Conservation (phyloP, 129 eudicot species). For the Logfia minima region DNA sequence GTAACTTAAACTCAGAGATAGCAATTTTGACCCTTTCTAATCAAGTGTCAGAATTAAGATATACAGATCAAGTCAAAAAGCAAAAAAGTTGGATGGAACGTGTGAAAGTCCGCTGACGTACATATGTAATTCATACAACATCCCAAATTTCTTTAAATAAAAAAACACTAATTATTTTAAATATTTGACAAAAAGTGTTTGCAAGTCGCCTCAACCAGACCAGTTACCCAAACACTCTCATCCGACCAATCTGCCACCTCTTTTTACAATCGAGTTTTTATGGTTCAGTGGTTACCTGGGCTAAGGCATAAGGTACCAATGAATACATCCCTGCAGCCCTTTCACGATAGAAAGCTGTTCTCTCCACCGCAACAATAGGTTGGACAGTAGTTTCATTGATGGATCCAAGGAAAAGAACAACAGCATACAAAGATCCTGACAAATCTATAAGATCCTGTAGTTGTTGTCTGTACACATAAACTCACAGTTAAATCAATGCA, state of each 20-base stretch:
- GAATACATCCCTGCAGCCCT: constrained; percentile 57
- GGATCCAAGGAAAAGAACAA: constrained; percentile 49
- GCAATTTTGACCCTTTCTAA: background rate
- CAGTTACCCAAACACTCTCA: background rate
- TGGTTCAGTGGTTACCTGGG: constrained; percentile 37
- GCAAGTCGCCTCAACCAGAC: too few species aligned
- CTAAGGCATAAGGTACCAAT: constrained; percentile 45
- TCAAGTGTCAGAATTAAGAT: background rate
- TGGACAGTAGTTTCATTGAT: constrained; percentile 41
- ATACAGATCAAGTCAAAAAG: too few species aligned
- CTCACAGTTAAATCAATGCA: constrained; percentile 1
- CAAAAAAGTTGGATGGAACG: background rate
- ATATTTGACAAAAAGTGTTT: too few species aligned
- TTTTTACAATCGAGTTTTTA: too few species aligned
- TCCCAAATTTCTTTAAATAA: too few species aligned
- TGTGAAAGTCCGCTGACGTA: background rate
- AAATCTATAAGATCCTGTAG: constrained; percentile 44
- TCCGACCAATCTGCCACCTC: too few species aligned
- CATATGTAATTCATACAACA: too few species aligned
- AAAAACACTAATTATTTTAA: too few species aligned
- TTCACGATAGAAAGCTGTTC: constrained; percentile 54
- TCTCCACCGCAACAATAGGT: constrained; percentile 41
- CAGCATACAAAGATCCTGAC: constrained; percentile 39
- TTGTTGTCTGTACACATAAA: constrained; percentile 31
- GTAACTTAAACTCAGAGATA: background rate